Base-by-base conservation (phyloP, 495 filamentous ascomycete species). In the Aspergillus leporis region DNA sequence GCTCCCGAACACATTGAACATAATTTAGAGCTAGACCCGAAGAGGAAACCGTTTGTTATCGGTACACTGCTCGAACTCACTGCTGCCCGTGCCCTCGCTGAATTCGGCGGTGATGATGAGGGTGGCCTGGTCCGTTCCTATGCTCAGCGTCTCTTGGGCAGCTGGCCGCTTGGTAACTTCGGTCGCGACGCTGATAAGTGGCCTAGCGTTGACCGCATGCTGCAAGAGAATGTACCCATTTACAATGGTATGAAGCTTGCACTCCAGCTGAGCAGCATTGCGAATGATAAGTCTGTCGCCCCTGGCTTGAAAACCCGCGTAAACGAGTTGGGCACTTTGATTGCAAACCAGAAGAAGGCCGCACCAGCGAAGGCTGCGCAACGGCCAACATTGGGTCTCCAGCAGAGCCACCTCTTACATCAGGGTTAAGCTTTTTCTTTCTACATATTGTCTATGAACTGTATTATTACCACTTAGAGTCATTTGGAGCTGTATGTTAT, bases 31-130 rank as follows among this genome's bases (percentile, higher is more conserved):
- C 13, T 25, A 5, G 74, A 78, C 56, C 72, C 77, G 10, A 70
- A 74, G 62, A 43, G 56, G 40, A 65, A 68, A 41, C 75, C 80
- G 2, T 72, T 70, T 16, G 68, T 81, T 6, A 70, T 80, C 43
- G 80, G 72, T 22, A 65, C 75, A 3, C 56, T 81, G 25, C 61
- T 83, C 34, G 73, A 83, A 48, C 66, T 84, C 16, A 71, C 67
- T 55, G 73, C 80, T 22, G 69, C 72, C 30, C 67, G 70, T 48
- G 73, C 77, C 14, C 14, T 74, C 13, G 64, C 67, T 16, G 59
- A 74, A 34, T 46, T 55, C 21, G 68, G 53, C 4, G 68, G 72
- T 23, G 66, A 69, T 16, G 70, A 78, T 58, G 55, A 66, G 12
- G 63, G 51, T 16, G 66, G 68, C 7, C 64, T 72, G n/a, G 75